These are phyloP conservation scores for Herpetospermum pedunculosum DNA, from an alignment of 306 rosid species.

Conservation along the genomic window DNA sequence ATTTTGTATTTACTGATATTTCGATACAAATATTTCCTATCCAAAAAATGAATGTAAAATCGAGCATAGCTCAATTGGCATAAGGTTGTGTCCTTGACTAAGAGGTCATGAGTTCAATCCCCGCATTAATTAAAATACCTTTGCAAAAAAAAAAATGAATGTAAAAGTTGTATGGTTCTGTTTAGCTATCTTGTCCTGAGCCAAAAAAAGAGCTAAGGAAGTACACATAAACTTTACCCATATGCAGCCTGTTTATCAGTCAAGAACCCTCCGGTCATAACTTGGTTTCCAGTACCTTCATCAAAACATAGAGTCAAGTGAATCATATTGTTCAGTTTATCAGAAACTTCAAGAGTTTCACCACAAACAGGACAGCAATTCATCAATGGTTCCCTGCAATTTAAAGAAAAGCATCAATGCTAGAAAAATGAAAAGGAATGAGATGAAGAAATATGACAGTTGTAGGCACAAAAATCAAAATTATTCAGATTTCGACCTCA, in stretches of 20 bases:
- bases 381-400: constrained; percentile 71
- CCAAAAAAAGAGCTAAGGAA: neutral
- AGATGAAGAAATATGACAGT: neutral
- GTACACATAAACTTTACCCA: constrained; percentile 40
- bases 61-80: too few species aligned
- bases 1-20: neutral
- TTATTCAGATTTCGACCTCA: neutral
- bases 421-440: neutral
- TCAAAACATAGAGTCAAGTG: constrained; percentile 90
- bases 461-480: neutral
- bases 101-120: too few species aligned
- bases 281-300: constrained; percentile 94
- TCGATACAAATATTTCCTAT: neutral
- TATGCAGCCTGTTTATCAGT: constrained; percentile 85
- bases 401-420: neutral
- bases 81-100: too few species aligned
- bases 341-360: constrained; percentile 67
- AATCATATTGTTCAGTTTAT: constrained; percentile 59
- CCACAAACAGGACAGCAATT: constrained; percentile 96
- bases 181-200: neutral
- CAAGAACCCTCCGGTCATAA: constrained; percentile 94
- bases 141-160: neutral
- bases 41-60: neutral
- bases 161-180: neutral
- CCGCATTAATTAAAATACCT: too few species aligned